phyloP scores from a whole-genome alignment of 2,329 filamentous ascomycete genomes.

The Colletotrichum lentis region DNA sequence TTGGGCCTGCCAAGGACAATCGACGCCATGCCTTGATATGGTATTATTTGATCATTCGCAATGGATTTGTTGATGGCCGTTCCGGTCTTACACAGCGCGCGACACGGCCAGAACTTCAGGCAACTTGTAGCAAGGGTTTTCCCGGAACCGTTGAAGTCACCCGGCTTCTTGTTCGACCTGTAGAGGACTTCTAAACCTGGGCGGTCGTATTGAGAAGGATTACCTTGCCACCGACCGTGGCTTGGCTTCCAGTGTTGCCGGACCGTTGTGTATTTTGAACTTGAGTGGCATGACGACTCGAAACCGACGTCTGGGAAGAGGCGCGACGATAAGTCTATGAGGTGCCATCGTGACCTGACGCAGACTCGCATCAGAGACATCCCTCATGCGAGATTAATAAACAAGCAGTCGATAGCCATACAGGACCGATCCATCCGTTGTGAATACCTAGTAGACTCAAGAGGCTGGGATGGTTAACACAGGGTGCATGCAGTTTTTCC shows the following conservation, averaged over 20 bases:
- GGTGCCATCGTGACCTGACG: conserved; percentile 18
- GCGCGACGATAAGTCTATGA: conserved; percentile 5
- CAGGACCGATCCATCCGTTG: conserved; percentile 8
- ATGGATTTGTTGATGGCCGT: conserved; percentile 1
- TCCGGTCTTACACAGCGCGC: conserved; percentile 7
- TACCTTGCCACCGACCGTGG: background rate
- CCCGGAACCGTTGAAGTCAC: conserved; percentile 26
- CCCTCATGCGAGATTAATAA: conserved; percentile 15
- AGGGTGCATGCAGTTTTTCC: background rate
- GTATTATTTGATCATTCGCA: conserved; percentile 22
- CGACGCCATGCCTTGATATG: conserved; percentile 12
- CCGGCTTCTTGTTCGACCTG: conserved; percentile 18
- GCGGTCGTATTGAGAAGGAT: conserved; percentile 14
- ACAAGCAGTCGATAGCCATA: conserved; percentile 4
- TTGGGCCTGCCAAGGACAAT: conserved; percentile 16
- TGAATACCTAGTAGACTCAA: background rate
- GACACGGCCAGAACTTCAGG: conserved; percentile 21
- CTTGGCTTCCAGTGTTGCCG: conserved; percentile 1
- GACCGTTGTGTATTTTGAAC: conserved; percentile 24
- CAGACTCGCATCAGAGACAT: conserved; percentile 9
- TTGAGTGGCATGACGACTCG: conserved; percentile 33
- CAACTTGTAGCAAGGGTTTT: conserved; percentile 6
- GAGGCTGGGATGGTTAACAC: background rate
- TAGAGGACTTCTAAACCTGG: conserved; percentile 28
- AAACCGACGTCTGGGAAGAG: conserved; percentile 28